Percentiles rank a stretch among this genome's conserved stretches.
Evolutionary conservation across 2,329 filamentous ascomycete species (phyloP).

Genomic region (Aspergillus melleus): DNA sequence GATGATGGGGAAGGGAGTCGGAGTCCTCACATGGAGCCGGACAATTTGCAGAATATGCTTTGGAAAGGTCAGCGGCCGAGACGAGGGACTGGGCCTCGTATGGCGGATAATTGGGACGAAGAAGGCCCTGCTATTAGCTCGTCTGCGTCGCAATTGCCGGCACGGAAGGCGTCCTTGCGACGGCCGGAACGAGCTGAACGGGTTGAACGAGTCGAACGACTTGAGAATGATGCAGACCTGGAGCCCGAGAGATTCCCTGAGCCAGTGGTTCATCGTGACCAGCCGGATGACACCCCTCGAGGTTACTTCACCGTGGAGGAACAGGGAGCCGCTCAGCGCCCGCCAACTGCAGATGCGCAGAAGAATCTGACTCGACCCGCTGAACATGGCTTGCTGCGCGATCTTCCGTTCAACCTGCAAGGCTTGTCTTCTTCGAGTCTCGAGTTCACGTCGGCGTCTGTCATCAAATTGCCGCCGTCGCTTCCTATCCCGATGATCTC

Average conservation of each 20-base stretch:
- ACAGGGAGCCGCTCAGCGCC: slow-evolving; percentile 11
- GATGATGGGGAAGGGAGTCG: slow-evolving; percentile 31
- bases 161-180: slow-evolving; percentile 27
- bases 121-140: slow-evolving; percentile 42
- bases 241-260: slow-evolving; percentile 21
- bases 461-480: slow-evolving; percentile 72
- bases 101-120: slow-evolving; percentile 31
- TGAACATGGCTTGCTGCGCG: slow-evolving; percentile 68
- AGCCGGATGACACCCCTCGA: slow-evolving; percentile 19
- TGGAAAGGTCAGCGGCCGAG: slow-evolving; percentile 27
- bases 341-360: slow-evolving; percentile 19
- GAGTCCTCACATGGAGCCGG: slow-evolving; percentile 42
- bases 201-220: slow-evolving; percentile 18
- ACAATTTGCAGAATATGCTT: slow-evolving; percentile 39
- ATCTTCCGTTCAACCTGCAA: slow-evolving; percentile 90
- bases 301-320: slow-evolving; percentile 21
- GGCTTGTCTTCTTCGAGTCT: slow-evolving; percentile 86
- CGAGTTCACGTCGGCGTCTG: slow-evolving; percentile 68
- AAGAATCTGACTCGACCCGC: slow-evolving; percentile 59
- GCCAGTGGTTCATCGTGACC: slow-evolving; percentile 13
- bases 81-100: slow-evolving; percentile 22
- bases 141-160: slow-evolving; percentile 40
- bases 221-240: slow-evolving; percentile 22
- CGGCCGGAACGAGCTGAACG: slow-evolving; percentile 15
- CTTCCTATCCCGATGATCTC: slow-evolving; percentile 83